These are phyloP conservation scores for Trifolium fragiferum DNA, from an alignment of 306 rosid species.

Conservation along the genomic window DNA sequence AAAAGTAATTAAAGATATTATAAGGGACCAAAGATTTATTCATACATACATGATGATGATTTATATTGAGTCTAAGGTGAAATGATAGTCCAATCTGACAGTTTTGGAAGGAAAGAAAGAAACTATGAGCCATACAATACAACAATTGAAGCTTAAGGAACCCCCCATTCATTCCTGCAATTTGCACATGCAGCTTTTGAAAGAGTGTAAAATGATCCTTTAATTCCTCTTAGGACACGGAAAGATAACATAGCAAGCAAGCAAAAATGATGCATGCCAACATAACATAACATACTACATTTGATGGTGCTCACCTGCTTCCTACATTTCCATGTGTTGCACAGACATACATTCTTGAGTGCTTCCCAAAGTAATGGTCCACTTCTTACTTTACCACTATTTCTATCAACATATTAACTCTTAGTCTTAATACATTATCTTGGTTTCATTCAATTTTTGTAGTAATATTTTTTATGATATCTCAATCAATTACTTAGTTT, in stretches of 20 bases:
- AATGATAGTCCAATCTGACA: constrained; percentile 50
- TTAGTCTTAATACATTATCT: no score
- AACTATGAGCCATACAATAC: constrained; percentile 30
- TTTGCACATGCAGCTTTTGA: constrained; percentile 34
- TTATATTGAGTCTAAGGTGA: constrained; percentile 31
- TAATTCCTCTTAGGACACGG: constrained; percentile 33
- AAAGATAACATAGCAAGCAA: constrained; percentile 48
- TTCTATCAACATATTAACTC: no score
- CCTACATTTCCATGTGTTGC: constrained; percentile 31
- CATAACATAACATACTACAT: not conserved
- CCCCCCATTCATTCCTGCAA: constrained; percentile 8
- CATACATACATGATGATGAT: not conserved
- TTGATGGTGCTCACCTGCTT: constrained; percentile 45
- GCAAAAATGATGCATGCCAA: constrained; percentile 57
- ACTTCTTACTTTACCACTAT: no score
- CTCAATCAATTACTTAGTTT: no score
- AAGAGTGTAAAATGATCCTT: constrained; percentile 51
- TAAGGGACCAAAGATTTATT: not conserved
- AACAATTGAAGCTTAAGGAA: constrained; percentile 54
- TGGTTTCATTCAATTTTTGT: no score
- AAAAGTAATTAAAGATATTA: not conserved
- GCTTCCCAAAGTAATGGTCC: not conserved
- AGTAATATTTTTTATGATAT: no score
- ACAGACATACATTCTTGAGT: constrained; percentile 38
- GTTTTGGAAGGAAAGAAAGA: constrained; percentile 45